phyloP scores from a whole-genome alignment of 805 yeast species.

The Pichia cabralensis region DNA sequence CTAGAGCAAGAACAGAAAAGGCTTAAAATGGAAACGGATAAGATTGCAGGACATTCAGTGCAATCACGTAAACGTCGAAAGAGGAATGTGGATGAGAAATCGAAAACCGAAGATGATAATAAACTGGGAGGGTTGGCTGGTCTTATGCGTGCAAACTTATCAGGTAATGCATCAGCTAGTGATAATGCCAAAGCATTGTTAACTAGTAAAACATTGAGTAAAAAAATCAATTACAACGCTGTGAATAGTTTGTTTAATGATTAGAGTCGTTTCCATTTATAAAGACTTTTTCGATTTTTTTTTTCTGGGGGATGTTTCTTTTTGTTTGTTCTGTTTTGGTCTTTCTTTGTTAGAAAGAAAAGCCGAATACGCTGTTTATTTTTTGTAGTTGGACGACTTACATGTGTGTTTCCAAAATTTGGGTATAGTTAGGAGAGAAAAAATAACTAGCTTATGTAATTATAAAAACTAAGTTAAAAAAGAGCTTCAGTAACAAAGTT shows the following conservation, averaged over 20 bases:
- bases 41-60: conserved; percentile 64
- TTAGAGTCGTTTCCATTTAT: conserved; percentile 1
- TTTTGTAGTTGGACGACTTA: too few relatives aligned
- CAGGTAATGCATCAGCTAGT: conserved; percentile 52
- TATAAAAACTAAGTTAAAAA: too few relatives aligned
- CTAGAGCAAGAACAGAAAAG: conserved; percentile 78
- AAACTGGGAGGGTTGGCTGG: conserved; percentile 17
- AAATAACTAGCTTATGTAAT: too few relatives aligned
- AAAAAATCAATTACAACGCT: conserved; percentile 84
- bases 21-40: conserved; percentile 78
- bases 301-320: too few relatives aligned
- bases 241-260: conserved; percentile 44
- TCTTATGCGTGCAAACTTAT: conserved; percentile 31
- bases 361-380: too few relatives aligned
- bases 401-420: too few relatives aligned
- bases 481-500: too few relatives aligned
- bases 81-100: too few relatives aligned
- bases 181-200: conserved; percentile 74
- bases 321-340: too few relatives aligned
- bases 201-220: conserved; percentile 66
- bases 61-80: conserved; percentile 40
- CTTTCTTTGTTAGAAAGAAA: too few relatives aligned
- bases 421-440: too few relatives aligned
- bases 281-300: too few relatives aligned
- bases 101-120: conserved; percentile 12